Conservation (phyloP, 1,139 yeast species). For the Suzukiozyma palmioleophila region DNA sequence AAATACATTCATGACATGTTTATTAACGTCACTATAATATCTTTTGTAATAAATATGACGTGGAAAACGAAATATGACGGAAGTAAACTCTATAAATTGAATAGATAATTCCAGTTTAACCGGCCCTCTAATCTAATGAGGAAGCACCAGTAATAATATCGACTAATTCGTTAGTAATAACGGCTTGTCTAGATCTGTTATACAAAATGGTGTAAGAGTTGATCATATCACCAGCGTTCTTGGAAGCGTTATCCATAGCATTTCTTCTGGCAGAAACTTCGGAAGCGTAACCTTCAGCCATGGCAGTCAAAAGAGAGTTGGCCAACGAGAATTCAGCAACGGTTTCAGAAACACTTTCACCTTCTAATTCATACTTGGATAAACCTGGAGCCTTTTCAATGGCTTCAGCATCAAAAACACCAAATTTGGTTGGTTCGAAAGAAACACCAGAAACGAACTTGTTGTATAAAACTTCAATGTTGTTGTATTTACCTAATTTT, state of each 20-base stretch:
- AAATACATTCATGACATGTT: conserved; percentile 1
- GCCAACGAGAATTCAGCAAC: conserved; percentile 86
- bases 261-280: conserved; percentile 98
- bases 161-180: conserved; percentile 98
- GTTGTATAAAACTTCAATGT: conserved; percentile 82
- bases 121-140: conserved; percentile 67
- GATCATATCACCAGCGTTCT: conserved; percentile 99
- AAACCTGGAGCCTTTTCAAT: conserved; percentile 86
- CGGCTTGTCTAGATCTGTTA: conserved; percentile 99
- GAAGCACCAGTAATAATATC: conserved; percentile 99
- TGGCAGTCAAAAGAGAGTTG: conserved; percentile 83
- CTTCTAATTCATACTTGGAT: conserved; percentile 76
- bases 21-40: background rate
- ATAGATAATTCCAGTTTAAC: background rate
- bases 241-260: conserved; percentile 99
- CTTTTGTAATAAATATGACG: conserved; percentile 1
- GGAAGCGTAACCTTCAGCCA: conserved; percentile 98
- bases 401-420: conserved; percentile 65
- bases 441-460: conserved; percentile 83
- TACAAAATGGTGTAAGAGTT: conserved; percentile 91
- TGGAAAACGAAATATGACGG: background rate
- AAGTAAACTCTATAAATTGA: background rate
- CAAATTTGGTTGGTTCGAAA: conserved; percentile 74
- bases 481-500: conserved; percentile 66
- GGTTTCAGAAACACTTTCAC: conserved; percentile 61